Base-by-base conservation (phyloP, 352 stramenopile genomes). In the Phytophthora ramorum region DNA sequence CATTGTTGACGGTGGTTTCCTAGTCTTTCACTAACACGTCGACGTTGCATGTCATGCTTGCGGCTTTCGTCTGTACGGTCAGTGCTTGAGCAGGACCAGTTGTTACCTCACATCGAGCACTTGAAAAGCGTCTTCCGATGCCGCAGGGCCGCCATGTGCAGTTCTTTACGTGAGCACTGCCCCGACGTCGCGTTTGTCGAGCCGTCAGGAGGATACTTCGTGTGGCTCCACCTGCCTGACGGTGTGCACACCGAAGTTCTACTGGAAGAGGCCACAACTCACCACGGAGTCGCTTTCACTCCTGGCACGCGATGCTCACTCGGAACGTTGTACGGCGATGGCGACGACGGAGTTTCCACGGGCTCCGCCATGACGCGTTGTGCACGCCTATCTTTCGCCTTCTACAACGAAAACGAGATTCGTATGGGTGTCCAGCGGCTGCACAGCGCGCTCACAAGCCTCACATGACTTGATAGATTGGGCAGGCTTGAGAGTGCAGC, bases 361-460 rank as follows among this genome's bases (percentile, higher is more conserved):
- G 73, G 69, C 49, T 71, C 68, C 12, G 50, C 58, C 10, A 70
- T 90, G 63, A 75, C 69, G 43, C 80, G 69, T 58, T 88, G 63
- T 17, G 71, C 64, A 17, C 83, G 89, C 28, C 63, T 97, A 38
- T 94, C 83, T 8, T 95, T 95, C 61, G 85, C 87, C 17, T 96
- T 91, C 58, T 97, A 96, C 72, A 61, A 79, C 34, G 71, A 83
- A 19, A 76, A 92, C 16, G 89, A 96, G 72, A 85, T 97, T 57
- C 50, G 45, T 14, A 66, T 85, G 50, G 89, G 89, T 1, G 63
- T 90, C 16, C 56, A 84, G 50, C 76, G 85, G 8, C 67, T 96
- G 7, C 71, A 70, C 8, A 50, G 32, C 2, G 76, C 83, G 12
- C 55, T 91, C 24, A 48, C 51, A 59, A 63, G 51, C 50, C 44